Evolutionary conservation across 2,329 filamentous ascomycete genomes (phyloP), one percentile per base, ranked within the genome.

Genomic region (Fusarium liriodendri): DNA sequence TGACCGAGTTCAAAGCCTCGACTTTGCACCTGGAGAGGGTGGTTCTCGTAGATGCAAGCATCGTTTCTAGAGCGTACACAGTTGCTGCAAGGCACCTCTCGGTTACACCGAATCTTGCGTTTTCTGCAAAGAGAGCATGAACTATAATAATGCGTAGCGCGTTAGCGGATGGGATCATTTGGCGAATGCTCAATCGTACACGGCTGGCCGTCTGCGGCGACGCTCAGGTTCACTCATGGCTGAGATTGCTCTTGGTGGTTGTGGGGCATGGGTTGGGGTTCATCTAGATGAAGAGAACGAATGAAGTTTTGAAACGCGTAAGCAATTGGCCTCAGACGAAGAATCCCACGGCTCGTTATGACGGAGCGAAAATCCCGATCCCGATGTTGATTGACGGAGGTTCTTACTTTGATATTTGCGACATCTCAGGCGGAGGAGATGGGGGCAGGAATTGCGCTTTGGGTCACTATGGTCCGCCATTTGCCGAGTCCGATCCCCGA

Each of bases 81-180:
- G 66, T 85, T 85, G 66, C 77, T 80, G 67, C 85, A 87, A 0
- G 85, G 85, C 5, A 72, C 73, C 27, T 82, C 79, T 35, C 83
- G 79, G 64, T 86, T 81, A 64, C 85, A 87, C n/a, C 81, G 79
- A 18, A 86, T 81, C 69, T 87, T 87, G 59, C 85, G 83, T n/a
- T 78, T 80, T 11, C 85, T 79, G 66, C 85, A 86, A 7, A 84
- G 78, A 10, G 80, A 77, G 66, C 85, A 86, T 1, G 84, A 83
- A 7, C 84, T 84, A 38, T 7, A 20, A 6, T 82, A 52, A 45
- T 27, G 10, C 5, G 14, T 10, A 4, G 40, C 5, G 5, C 11
- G 50, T 69, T 38, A 70, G 58, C 25, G 22, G 40, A 18, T 33
- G 18, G 1, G 18, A 10, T 7, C 20, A 13, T 6, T 20, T 9